Evolutionary conservation across 192 early-diverging fungal species (phyloP), one percentile per base, ranked within the genome.

Genomic region (Spizellomyces punctatus): DNA sequence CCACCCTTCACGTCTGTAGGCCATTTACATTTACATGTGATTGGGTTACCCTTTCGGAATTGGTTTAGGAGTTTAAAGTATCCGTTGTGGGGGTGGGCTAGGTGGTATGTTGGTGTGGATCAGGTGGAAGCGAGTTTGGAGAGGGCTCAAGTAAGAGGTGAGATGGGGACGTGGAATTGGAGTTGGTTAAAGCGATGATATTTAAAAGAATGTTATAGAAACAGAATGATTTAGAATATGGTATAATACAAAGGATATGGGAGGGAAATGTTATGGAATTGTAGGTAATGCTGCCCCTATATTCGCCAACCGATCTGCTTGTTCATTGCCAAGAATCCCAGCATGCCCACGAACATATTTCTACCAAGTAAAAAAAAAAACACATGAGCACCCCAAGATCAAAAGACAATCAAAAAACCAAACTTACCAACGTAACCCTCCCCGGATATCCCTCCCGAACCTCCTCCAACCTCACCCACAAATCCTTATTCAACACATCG

Each of bases 221-320:
- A 36, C 27, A 36, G 27, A 36, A 36, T 2, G 27, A 36, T 36
- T 36, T 3, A 36, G 3, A 36, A 36, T 36, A 36, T 0, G 27
- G 27, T 36, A 36, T 36, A 36, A 36, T 36, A 36, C 27, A 36
- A 36, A 36, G 27, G 27, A 36, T n/a, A 36, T 36, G 27, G 27
- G 27, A 36, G 27, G 3, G 27, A 3, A 3, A 3, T 3, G 27
- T 54, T 19, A 54, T 54, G 50, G 50, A 0, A 54, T 4, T n/a
- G 0, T 19, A 2, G 50, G 50, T 19, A 54, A 19, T 2, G 17
- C 14, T 2, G 50, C 50, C n/a, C 94, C 95, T 8, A 67, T 48
- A 8, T 89, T 89, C 5, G 95, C 95, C 22, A 97, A 76, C 46
- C 46, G 47, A 73, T 96, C 94, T 0, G 95, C 95, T 63, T 67